These are phyloP conservation scores for Mortierella sp. DNA, from an alignment of 371 early-diverging fungal species.

Conservation along the genomic window DNA sequence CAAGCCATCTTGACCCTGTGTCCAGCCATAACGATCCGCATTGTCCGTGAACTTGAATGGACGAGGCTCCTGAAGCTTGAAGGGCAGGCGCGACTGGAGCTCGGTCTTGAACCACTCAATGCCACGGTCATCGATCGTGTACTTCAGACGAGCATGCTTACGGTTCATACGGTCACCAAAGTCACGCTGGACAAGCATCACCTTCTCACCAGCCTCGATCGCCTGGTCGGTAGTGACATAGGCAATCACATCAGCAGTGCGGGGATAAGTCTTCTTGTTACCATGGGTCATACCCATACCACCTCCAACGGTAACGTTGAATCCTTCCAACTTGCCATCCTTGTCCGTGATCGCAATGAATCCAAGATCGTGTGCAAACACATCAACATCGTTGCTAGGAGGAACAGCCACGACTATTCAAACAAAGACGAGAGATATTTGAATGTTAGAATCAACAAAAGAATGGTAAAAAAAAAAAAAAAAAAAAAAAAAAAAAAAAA, in stretches of 20 bases:
- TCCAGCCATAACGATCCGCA: constrained; percentile 95
- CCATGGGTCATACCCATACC: constrained; percentile 98
- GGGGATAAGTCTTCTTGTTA: constrained; percentile 95
- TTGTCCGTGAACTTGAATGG: constrained; percentile 86
- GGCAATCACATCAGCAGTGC: constrained; percentile 81
- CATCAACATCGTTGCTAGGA: constrained; percentile 95
- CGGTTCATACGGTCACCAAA: constrained; percentile 95
- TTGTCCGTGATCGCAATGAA: constrained; percentile 89
- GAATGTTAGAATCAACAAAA: too few species aligned
- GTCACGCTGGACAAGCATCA: constrained; percentile 92
- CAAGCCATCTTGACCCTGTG: constrained; percentile 70
- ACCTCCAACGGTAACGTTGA: constrained; percentile 94
- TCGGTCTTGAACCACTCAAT: constrained; percentile 89
- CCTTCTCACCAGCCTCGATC: constrained; percentile 83
- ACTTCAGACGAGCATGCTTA: constrained; percentile 97
- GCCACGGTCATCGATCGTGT: constrained; percentile 94
- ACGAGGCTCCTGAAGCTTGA: constrained; percentile 69
- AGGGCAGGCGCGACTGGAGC: constrained; percentile 83
- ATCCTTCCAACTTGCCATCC: constrained; percentile 81
- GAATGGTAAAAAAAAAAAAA: not conserved
- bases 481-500: not conserved
- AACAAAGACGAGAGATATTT: constrained; percentile 1
- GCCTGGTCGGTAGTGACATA: constrained; percentile 84
- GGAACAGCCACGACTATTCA: constrained; percentile 87
- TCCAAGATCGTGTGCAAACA: constrained; percentile 94